Evolutionary conservation across 352 stramenopile species (phyloP).

Genomic region (Phytophthora chlamydospora): DNA sequence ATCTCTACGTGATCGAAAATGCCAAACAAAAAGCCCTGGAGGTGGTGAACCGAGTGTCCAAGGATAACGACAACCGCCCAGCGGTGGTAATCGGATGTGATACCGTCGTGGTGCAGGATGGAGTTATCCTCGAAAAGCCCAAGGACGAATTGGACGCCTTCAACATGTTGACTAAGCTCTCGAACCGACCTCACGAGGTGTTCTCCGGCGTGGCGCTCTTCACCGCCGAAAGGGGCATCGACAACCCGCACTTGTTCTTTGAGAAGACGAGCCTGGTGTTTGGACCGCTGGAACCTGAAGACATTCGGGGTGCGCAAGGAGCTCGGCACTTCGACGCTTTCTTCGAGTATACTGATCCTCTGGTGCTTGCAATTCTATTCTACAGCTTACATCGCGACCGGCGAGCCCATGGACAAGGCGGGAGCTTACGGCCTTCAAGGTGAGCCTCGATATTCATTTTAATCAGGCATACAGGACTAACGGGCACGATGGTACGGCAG

Average conservation of each 20-base stretch:
- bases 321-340: not conserved
- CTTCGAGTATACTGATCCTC: not conserved
- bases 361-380: slow-evolving; percentile 5
- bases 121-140: slow-evolving; percentile 91
- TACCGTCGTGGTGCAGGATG: slow-evolving; percentile 88
- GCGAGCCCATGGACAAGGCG: slow-evolving; percentile 93
- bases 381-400: slow-evolving; percentile 86
- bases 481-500: slow-evolving; percentile 10
- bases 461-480: no score
- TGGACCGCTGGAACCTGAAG: slow-evolving; percentile 51
- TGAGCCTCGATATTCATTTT: not conserved
- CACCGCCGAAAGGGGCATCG: slow-evolving; percentile 42
- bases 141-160: slow-evolving; percentile 82
- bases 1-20: slow-evolving; percentile 82
- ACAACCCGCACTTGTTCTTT: slow-evolving; percentile 72
- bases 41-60: slow-evolving; percentile 54
- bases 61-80: slow-evolving; percentile 11
- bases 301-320: slow-evolving; percentile 59
- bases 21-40: slow-evolving; percentile 81
- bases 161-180: slow-evolving; percentile 78
- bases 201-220: slow-evolving; percentile 90
- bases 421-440: slow-evolving; percentile 92
- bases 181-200: slow-evolving; percentile 77
- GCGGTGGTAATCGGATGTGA: slow-evolving; percentile 87
- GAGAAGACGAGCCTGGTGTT: slow-evolving; percentile 73